Base-by-base conservation (phyloP, 2,329 filamentous ascomycete genomes). In the Cercospora berteroae region DNA sequence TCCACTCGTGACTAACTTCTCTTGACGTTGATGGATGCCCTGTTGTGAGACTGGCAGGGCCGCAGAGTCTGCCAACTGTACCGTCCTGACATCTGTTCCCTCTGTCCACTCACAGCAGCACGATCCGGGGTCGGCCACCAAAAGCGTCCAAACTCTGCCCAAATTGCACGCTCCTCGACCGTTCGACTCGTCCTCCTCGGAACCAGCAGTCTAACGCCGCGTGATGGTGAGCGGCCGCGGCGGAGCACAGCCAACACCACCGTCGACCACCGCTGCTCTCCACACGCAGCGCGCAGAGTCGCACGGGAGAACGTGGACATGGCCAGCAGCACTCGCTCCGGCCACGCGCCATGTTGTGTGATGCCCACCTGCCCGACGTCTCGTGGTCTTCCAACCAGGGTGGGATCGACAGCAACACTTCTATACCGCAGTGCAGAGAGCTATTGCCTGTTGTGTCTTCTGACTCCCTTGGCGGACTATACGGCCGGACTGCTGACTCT, bases 281-380 rank as follows among this genome's bases (percentile, higher is more conserved):
- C 52, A 56, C 23, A 20, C 7, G 39, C 27, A 50, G 18, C 29
- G 23, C 60, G 23, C 44, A 23, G 25, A 8, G 60, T 48, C 39
- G 27, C 44, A 62, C 60, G 20, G 9, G 20, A 33, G 42, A 62
- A 23, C 60, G 42, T 62, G 60, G 60, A 27, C 39, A n/a, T 16
- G 23, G 29, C 60, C 16, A 50, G 20, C 39, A 31, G 42, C 44
- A 52, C 16, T 42, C 48, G 18, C 39, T 23, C 39, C n/a, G 42
- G 50, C 60, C 60, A 62, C 60, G 60, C 39, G 60, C 23, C 25
- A 62, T 31, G 60, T 62, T 36, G 60, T 62, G 60, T 42, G 7
- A 31, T 44, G 27, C 12, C 33, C 29, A 62, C 16, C 16, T 52
- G 44, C 44, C 29, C 29, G 23, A 52, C 18, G 36, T 52, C 42